Conservation (phyloP, 192 early-diverging fungal genomes). For the Coemansia sp. region DNA sequence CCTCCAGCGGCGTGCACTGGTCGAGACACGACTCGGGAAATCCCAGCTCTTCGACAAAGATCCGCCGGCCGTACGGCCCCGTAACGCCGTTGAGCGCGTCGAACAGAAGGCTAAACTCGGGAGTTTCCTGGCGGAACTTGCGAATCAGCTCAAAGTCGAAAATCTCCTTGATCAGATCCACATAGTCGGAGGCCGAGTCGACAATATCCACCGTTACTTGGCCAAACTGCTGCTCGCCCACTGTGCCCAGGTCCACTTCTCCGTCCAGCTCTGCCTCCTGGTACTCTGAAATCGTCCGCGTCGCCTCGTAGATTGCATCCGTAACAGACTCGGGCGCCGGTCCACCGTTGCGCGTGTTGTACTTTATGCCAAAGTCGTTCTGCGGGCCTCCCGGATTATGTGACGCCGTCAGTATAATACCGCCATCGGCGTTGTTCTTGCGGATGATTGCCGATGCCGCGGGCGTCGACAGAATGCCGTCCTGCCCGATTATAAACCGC, state of each 20-base stretch:
- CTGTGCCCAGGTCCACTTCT: slow-evolving; percentile 69
- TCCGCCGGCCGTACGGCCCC: slow-evolving; percentile 83
- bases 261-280: slow-evolving; percentile 42
- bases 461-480: slow-evolving; percentile 94
- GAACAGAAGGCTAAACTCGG: slow-evolving; percentile 83
- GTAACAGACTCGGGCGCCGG: slow-evolving; percentile 96
- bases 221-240: slow-evolving; percentile 64
- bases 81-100: slow-evolving; percentile 97
- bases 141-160: slow-evolving; percentile 91
- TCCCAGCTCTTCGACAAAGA: slow-evolving; percentile 90
- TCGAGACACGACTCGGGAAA: slow-evolving; percentile 76
- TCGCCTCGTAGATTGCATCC: slow-evolving; percentile 84
- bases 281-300: slow-evolving; percentile 73
- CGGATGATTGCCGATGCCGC: slow-evolving; percentile 93
- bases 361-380: slow-evolving; percentile 99
- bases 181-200: slow-evolving; percentile 88
- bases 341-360: slow-evolving; percentile 94
- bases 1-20: slow-evolving; percentile 75
- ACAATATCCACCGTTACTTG: slow-evolving; percentile 80
- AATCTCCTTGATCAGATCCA: slow-evolving; percentile 78
- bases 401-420: slow-evolving; percentile 95
- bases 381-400: slow-evolving; percentile 98
- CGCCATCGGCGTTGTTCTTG: slow-evolving; percentile 83
- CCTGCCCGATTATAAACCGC: slow-evolving; percentile 86
- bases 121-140: slow-evolving; percentile 67